Evolutionary conservation across 805 yeast genomes (phyloP).

Genomic region (Schwanniomyces vanrijiae): DNA sequence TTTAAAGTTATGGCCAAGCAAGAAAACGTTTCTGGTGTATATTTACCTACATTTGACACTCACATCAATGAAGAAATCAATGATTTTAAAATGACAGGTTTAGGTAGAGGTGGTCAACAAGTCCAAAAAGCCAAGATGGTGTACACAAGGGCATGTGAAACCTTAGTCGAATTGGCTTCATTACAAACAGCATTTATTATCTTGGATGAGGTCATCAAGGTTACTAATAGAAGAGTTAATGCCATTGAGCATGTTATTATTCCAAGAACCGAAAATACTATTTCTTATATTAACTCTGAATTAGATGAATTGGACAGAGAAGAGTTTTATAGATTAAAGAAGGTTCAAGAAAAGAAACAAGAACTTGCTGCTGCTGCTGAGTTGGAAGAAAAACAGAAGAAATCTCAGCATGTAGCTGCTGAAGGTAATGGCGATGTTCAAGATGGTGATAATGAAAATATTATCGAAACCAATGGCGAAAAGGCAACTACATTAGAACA

Average conservation of each 20-base stretch:
- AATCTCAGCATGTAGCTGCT: background rate
- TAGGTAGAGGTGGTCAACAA: slow-evolving; percentile 98
- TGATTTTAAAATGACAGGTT: slow-evolving; percentile 94
- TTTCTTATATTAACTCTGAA: slow-evolving; percentile 87
- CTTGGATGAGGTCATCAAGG: slow-evolving; percentile 95
- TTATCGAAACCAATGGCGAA: slow-evolving; percentile 4
- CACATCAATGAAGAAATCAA: slow-evolving; percentile 81
- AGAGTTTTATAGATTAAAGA: slow-evolving; percentile 94
- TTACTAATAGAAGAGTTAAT: slow-evolving; percentile 96
- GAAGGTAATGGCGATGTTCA: background rate
- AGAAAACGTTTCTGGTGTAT: slow-evolving; percentile 95
- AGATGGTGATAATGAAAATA: slow-evolving; percentile 4
- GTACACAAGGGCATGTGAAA: slow-evolving; percentile 95
- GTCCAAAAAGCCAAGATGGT: slow-evolving; percentile 92
- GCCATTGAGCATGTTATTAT: slow-evolving; percentile 98
- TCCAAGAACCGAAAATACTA: slow-evolving; percentile 96
- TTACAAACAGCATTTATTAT: slow-evolving; percentile 95
- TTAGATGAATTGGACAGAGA: slow-evolving; percentile 97
- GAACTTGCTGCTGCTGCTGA: slow-evolving; percentile 69
- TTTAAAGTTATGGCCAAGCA: slow-evolving; percentile 89
- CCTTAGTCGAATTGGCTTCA: slow-evolving; percentile 92
- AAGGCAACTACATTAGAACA: slow-evolving; percentile 9
- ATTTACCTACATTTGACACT: slow-evolving; percentile 88
- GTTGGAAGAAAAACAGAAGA: slow-evolving; percentile 39
- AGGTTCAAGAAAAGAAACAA: slow-evolving; percentile 94